A percentile compares a stretch with the other conserved stretches of the same genome.
These are phyloP conservation scores for Aspergillus arachidicola DNA, from an alignment of 2,329 filamentous ascomycete species.

Conservation along the genomic window DNA sequence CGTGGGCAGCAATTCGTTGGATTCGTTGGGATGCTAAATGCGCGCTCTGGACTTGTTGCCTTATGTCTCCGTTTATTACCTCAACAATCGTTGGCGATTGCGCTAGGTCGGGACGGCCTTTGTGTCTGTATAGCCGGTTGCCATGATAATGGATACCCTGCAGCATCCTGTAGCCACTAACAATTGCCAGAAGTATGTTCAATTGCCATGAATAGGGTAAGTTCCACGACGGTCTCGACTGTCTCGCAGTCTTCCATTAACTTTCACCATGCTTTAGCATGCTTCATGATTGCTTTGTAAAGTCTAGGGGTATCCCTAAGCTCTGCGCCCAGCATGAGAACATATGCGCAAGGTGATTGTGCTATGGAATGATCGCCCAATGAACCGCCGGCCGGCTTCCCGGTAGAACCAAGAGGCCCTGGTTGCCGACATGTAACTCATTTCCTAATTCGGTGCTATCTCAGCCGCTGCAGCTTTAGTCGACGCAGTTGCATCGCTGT, in stretches of 20 bases:
- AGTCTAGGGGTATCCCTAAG: neutral
- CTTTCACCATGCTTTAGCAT: neutral
- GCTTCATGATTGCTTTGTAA: neutral
- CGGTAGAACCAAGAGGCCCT: neutral
- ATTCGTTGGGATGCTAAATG: neutral
- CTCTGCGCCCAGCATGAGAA: neutral
- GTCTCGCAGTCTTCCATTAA: neutral
- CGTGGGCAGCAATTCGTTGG: neutral
- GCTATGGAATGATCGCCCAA: neutral
- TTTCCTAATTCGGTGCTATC: neutral
- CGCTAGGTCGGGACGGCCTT: neutral
- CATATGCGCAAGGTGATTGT: neutral
- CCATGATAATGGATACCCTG: neutral
- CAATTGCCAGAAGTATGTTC: neutral
- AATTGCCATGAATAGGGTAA: neutral
- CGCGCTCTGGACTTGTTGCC: neutral
- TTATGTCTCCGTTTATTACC: neutral
- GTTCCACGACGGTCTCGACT: neutral
- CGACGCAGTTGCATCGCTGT: neutral
- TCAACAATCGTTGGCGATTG: neutral
- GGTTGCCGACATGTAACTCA: neutral
- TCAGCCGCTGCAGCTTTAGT: neutral
- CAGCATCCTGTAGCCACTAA: neutral
- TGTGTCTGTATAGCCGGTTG: neutral
- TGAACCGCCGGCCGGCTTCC: neutral